Base-by-base conservation (phyloP, 2,329 filamentous ascomycete genomes). In the Pseudogymnoascus pannorum region DNA sequence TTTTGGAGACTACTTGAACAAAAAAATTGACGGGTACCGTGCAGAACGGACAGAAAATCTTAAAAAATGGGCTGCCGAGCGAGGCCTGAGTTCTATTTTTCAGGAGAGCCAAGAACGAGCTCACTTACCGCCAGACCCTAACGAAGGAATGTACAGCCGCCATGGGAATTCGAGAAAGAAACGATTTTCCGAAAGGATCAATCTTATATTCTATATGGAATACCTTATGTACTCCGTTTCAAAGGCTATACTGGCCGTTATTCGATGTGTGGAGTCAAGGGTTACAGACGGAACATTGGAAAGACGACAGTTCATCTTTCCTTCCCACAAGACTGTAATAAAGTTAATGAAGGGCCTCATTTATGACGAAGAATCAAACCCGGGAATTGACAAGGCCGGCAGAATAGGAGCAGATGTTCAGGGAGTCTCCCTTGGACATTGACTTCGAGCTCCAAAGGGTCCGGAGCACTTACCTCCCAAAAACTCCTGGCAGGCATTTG, bases 391-490 rank as follows among this genome's bases (percentile, higher is more conserved):
- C 64, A 60, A 64, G 16, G 79, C 80, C 64, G 79, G 76, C 4
- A 78, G 79, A 60, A 80, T 78, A 64, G 77, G 77, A 38, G 75
- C 75, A 63, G 63, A 77, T 72, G 61, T 76, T 72, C 67, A 75
- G 72, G 65, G 79, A 75, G 3, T 78, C 78, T 8, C 79, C 88
- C 3, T 82, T 57, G 87, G 87, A 11, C 81, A 86, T 60, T 82
- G 84, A 0, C 88, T 85, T 70, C 77, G 75, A 70, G 77, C 75
- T 57, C 71, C 73, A 24, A 80, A 78, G 67, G 86, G 91, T 66
- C 88, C 87, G 0, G 88, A 91, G 68, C 88, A 91, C 70, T 75
- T 91, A 0, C 85, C 86, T 0, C 81, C 88, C 0, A 73, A 74
- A 9, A 89, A 81, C 16, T 65, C 70, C 0, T 84, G 82, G 74